Conservation (phyloP, 306 rosid species). For the Inga leiocalycina region DNA sequence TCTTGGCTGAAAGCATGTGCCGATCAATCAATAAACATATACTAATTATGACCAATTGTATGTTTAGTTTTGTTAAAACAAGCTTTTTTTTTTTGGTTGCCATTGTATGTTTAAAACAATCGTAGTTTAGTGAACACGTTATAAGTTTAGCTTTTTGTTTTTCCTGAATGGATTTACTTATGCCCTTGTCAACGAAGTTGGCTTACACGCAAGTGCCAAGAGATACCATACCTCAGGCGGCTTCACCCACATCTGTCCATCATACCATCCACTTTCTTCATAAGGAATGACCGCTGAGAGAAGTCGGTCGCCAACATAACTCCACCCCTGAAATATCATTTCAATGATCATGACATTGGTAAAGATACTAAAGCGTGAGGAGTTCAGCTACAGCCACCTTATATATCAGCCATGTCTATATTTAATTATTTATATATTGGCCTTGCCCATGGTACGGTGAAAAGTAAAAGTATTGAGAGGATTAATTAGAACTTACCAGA, state of each 20-base stretch:
- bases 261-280: constrained; percentile 99
- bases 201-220: constrained; percentile 9
- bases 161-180: not conserved
- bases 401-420: not conserved
- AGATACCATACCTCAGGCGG: constrained; percentile 80
- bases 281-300: constrained; percentile 96
- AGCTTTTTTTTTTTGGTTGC: too few species aligned
- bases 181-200: constrained; percentile 1
- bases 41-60: not conserved
- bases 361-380: constrained; percentile 21
- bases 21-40: not conserved
- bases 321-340: constrained; percentile 79
- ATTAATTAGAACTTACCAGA: constrained; percentile 60
- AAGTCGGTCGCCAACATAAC: constrained; percentile 96
- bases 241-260: constrained; percentile 99
- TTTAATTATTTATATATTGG: not conserved
- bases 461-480: not conserved
- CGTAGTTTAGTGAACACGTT: not conserved
- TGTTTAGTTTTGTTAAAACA: not conserved
- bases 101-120: too few species aligned
- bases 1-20: not conserved
- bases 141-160: not conserved
- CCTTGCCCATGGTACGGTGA: constrained; percentile 8
- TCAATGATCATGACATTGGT: constrained; percentile 13
- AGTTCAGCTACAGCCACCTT: not conserved